Percentiles rank a stretch among this genome's conserved stretches.
These are phyloP conservation scores for Logfia minima DNA, from an alignment of 129 eudicot genomes.

Conservation along the genomic window DNA sequence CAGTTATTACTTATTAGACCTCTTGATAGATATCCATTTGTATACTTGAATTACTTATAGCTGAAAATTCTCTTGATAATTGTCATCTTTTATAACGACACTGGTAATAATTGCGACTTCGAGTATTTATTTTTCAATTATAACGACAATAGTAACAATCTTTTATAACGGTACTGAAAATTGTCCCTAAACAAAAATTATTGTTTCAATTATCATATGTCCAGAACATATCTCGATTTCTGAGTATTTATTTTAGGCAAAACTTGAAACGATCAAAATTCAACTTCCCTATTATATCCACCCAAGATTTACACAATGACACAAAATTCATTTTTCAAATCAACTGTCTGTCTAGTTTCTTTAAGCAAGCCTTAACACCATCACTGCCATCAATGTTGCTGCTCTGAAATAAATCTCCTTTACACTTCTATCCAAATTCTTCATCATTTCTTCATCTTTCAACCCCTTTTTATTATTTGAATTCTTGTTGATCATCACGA, in stretches of 20 bases:
- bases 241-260: constrained; percentile 21
- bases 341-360: neutral
- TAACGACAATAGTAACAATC: too few relatives aligned
- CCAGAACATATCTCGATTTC: neutral
- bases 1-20: too few relatives aligned
- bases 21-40: too few relatives aligned
- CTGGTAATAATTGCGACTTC: too few relatives aligned
- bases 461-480: constrained; percentile 39
- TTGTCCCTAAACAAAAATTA: neutral
- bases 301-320: constrained; percentile 28
- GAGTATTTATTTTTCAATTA: too few relatives aligned
- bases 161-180: too few relatives aligned
- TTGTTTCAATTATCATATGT: neutral
- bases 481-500: constrained; percentile 57
- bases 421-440: constrained; percentile 51
- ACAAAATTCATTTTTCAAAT: constrained; percentile 22
- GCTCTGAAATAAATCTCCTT: constrained; percentile 66
- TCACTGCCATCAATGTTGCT: constrained; percentile 62
- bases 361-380: constrained; percentile 69
- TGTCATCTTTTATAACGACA: too few relatives aligned
- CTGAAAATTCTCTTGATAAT: too few relatives aligned
- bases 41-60: too few relatives aligned
- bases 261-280: constrained; percentile 21
- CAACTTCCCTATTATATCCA: constrained; percentile 29
- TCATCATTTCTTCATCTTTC: constrained; percentile 68